phyloP scores from a whole-genome alignment of 2,329 filamentous ascomycete genomes.

The Calonectria multiphialidica region DNA sequence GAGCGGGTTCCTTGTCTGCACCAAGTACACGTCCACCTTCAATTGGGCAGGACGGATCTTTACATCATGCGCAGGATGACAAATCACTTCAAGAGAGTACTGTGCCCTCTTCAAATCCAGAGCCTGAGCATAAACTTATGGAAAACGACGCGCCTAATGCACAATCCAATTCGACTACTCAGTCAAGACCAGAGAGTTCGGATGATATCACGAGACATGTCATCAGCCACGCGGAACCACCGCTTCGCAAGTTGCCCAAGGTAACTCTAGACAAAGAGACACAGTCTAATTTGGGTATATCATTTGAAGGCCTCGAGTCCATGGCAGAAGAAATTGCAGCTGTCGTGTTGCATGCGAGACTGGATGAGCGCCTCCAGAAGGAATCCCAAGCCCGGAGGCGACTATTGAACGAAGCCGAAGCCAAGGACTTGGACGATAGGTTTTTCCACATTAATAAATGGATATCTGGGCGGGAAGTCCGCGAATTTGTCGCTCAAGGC shows the following conservation, averaged over 20 bases:
- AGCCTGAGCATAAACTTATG: too few relatives aligned
- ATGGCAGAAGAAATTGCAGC: background rate
- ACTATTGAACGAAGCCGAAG: background rate
- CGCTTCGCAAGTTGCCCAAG: background rate
- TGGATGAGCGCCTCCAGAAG: background rate
- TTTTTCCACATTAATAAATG: background rate
- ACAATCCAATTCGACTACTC: too few relatives aligned
- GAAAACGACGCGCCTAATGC: too few relatives aligned
- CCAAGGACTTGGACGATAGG: background rate
- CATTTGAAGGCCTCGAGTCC: background rate
- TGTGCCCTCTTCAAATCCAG: background rate
- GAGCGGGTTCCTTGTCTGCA: background rate
- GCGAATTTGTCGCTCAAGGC: background rate
- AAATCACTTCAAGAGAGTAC: too few relatives aligned
- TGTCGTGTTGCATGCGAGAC: background rate
- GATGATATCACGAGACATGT: background rate
- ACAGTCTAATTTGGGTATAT: background rate
- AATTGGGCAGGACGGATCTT: background rate
- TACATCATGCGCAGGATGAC: too few relatives aligned
- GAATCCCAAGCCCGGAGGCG: background rate
- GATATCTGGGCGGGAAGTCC: background rate
- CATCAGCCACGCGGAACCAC: background rate
- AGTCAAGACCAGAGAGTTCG: background rate
- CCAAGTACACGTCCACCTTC: background rate
- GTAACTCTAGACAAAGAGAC: background rate